Percentiles rank a stretch among this genome's conserved stretches.
These are phyloP conservation scores for Phytopythium delawarense DNA, from an alignment of 352 stramenopile genomes.

Conservation along the genomic window DNA sequence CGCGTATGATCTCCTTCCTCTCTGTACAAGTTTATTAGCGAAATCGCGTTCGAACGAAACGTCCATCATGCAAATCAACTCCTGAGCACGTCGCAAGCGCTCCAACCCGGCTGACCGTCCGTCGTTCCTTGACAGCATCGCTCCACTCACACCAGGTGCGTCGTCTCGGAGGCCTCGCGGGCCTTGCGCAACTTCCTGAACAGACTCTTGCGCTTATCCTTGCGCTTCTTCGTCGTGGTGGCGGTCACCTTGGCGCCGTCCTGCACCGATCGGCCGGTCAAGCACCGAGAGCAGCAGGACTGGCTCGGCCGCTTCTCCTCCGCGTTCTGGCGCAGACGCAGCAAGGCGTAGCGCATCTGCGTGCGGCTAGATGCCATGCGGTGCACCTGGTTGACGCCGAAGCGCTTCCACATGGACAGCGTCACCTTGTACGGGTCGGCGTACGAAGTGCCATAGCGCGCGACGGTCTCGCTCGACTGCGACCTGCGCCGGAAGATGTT, in stretches of 20 bases:
- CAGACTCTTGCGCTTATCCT: neutral
- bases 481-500: slow-evolving; percentile 36
- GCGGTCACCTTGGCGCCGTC: neutral
- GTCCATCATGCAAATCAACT: neutral
- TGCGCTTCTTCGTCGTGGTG: neutral
- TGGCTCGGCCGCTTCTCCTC: slow-evolving; percentile 4
- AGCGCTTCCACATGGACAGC: slow-evolving; percentile 64
- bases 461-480: slow-evolving; percentile 29
- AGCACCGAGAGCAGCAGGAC: neutral
- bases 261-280: neutral
- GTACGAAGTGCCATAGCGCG: slow-evolving; percentile 37
- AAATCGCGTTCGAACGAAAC: neutral
- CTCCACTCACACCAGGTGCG: slow-evolving; percentile 1
- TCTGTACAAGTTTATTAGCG: neutral
- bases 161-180: slow-evolving; percentile 5
- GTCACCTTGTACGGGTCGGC: slow-evolving; percentile 76
- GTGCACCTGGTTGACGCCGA: slow-evolving; percentile 66
- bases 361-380: slow-evolving; percentile 56
- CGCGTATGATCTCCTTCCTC: neutral
- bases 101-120: neutral
- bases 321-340: slow-evolving; percentile 47
- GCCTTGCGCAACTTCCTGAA: neutral
- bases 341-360: slow-evolving; percentile 59
- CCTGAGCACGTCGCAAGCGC: neutral
- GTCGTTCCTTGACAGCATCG: neutral